Percentiles rank a stretch among this genome's conserved stretches.
Evolutionary conservation across 306 rosid species (phyloP).

Genomic region (Castanea crenata): DNA sequence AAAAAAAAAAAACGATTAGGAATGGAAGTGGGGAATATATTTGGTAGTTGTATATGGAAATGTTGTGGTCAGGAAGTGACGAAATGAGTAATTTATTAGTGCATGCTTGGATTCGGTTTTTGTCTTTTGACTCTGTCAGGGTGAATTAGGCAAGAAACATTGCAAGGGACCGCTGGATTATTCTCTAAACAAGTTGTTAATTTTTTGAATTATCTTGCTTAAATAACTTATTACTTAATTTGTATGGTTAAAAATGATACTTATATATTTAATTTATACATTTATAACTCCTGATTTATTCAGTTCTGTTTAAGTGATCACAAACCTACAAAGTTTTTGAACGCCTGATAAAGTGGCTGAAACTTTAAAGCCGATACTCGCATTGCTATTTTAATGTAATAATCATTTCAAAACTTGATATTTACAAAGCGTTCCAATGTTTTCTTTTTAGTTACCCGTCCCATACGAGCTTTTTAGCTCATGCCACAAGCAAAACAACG

Average conservation of each 20-base stretch:
- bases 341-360: neutral
- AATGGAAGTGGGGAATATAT: neutral
- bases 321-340: no score
- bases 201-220: neutral
- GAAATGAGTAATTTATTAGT: neutral
- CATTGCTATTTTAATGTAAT: neutral
- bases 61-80: neutral
- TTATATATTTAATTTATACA: neutral
- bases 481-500: constrained; percentile 68
- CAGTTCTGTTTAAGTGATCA: neutral
- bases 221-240: neutral
- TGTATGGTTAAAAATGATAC: neutral
- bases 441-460: constrained; percentile 31
- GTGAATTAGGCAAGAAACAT: no score
- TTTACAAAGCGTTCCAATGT: neutral
- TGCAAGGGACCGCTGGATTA: neutral
- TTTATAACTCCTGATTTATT: neutral
- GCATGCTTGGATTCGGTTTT: neutral
- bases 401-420: neutral
- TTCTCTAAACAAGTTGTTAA: neutral
- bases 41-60: neutral
- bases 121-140: neutral
- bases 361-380: neutral
- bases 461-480: constrained; percentile 59
- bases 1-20: constrained; percentile 16